phyloP scores from a whole-genome alignment of 257 asterid species.

The Salvia hispanica region DNA sequence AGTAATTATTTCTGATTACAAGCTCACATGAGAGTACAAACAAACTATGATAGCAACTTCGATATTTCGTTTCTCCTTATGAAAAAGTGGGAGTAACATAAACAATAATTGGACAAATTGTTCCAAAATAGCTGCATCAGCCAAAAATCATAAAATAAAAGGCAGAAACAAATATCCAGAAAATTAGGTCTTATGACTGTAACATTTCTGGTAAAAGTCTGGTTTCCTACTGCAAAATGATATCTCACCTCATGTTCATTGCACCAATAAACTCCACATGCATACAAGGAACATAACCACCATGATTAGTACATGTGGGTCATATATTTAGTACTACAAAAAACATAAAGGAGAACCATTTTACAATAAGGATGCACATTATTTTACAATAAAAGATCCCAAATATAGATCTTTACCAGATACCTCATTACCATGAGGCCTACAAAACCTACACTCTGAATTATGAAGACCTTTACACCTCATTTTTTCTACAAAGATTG shows the following conservation, averaged over 20 bases:
- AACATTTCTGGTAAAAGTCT: not conserved
- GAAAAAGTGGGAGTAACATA: not conserved
- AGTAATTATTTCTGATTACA: no score
- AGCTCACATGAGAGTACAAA: no score
- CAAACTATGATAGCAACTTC: not conserved
- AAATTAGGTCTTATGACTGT: not conserved
- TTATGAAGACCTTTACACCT: constrained; percentile 4
- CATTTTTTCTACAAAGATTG: constrained; percentile 22
- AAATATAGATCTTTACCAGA: not conserved
- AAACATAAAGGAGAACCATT: not conserved
- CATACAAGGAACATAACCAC: no score
- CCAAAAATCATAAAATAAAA: not conserved
- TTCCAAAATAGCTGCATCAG: not conserved
- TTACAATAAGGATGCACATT: not conserved
- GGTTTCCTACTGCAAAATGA: not conserved
- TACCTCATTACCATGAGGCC: not conserved
- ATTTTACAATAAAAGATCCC: not conserved
- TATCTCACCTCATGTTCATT: not conserved
- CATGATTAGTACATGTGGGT: not conserved
- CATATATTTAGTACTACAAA: not conserved
- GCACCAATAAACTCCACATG: constrained; percentile 10
- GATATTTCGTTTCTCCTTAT: not conserved
- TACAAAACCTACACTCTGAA: not conserved
- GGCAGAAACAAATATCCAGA: not conserved
- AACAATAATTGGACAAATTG: not conserved